A percentile compares a stretch with the other conserved stretches of the same genome.
phyloP scores from a whole-genome alignment of 2,329 filamentous ascomycete genomes.

The Corynespora cassiicola region DNA sequence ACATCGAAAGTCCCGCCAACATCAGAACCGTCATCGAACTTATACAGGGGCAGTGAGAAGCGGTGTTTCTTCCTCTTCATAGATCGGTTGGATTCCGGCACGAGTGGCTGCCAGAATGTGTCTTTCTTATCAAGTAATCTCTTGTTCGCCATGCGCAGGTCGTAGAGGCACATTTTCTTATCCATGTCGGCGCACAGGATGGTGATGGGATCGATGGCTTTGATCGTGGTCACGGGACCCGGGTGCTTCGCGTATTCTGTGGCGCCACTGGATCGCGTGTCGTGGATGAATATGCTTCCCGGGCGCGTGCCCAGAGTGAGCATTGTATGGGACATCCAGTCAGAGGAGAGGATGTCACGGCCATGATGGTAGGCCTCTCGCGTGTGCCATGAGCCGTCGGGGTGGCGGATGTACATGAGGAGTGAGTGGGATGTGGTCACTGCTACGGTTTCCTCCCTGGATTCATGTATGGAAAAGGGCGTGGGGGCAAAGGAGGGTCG shows the following conservation, averaged over 20 bases:
- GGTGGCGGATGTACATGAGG: constrained; percentile 27
- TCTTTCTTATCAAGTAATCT: constrained; percentile 3
- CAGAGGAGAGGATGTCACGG: constrained; percentile 39
- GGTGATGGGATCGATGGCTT: constrained; percentile 31
- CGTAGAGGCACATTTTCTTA: constrained; percentile 37
- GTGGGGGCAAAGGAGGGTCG: constrained; percentile 25
- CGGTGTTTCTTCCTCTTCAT: constrained; percentile 12
- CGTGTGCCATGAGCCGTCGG: constrained; percentile 27
- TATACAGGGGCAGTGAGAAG: constrained; percentile 35
- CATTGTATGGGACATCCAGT: constrained; percentile 40
- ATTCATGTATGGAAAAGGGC: constrained; percentile 15
- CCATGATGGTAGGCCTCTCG: constrained; percentile 8
- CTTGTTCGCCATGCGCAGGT: constrained; percentile 29
- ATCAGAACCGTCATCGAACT: constrained; percentile 37
- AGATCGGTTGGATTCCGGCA: not conserved
- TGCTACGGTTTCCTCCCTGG: constrained; percentile 37
- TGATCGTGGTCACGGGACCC: constrained; percentile 26
- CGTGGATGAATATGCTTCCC: constrained; percentile 40
- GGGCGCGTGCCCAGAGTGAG: constrained; percentile 41
- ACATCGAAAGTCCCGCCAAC: too few relatives aligned
- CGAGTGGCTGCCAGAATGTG: constrained; percentile 13
- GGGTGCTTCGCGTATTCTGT: constrained; percentile 34
- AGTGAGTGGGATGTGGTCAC: constrained; percentile 36
- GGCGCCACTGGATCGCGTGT: constrained; percentile 32
- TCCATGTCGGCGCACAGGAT: constrained; percentile 35